Evolutionary conservation across 495 filamentous ascomycete species (phyloP), one percentile per base, ranked within the genome.

Genomic region (Talaromyces nanjingensis): DNA sequence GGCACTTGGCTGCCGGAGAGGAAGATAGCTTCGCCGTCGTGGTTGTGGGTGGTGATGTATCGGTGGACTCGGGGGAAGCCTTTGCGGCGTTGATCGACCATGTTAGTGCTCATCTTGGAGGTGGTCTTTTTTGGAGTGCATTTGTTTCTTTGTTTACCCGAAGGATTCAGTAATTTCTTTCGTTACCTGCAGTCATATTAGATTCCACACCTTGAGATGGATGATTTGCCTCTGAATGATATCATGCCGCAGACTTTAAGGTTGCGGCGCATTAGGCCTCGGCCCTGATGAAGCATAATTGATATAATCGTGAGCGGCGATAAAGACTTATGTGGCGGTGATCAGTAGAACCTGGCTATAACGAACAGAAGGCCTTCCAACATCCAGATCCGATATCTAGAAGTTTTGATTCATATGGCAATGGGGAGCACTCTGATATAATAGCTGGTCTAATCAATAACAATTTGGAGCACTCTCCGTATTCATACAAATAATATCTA

Each of bases 41-140:
- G 66, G 66, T 70, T 72, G 74, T 77, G 75, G 33, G 73, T 73
- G 24, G 76, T 78, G 60, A 78, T 79, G 66, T 74, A 76, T 62
- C 75, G 73, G 63, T 72, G 73, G 68, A 77, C 76, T 22, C 70
- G 59, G 12, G 74, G 74, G 67, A 76, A 73, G 45, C 71, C 62
- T 63, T 71, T 67, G n/a, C 60, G 60, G 22, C 42, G 60, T 33
- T 62, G 60, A 31, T 62, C 60, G 18, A 53, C 42, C 59, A 47
- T 61, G 34, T 45, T 47, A 16, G 33, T 27, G 24, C 34, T 29
- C 33, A 45, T 45, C 34, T 24, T 31, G n/a, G 9, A 29, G 29
- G 31, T 47, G 5, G 14, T 27, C 16, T 31, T 14, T 25, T 8
- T 14, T 20, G 33, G 7, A 12, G 37, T n/a, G 27, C 20, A 22